Evolutionary conservation across 768 basidiomycete genomes (phyloP).

Genomic region (Steccherinum ochraceum): DNA sequence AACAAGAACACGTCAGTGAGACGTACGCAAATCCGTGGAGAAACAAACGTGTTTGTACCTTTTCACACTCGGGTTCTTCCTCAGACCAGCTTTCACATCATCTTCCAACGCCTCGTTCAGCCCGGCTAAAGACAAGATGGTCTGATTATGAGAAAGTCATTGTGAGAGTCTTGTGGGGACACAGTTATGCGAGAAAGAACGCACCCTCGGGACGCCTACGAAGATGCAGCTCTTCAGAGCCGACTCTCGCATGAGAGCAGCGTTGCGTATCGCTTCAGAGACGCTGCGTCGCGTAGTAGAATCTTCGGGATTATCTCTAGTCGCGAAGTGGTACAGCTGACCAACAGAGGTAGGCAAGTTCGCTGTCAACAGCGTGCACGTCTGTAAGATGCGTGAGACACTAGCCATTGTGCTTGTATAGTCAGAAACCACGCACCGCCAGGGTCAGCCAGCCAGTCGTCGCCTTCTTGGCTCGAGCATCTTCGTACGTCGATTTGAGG

Average conservation of each 20-base stretch:
- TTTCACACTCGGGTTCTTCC: constrained; percentile 43
- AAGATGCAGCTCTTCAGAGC: constrained; percentile 88
- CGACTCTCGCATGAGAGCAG: constrained; percentile 84
- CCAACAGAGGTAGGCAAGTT: constrained; percentile 78
- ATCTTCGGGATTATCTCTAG: constrained; percentile 38
- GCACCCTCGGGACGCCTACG: constrained; percentile 77
- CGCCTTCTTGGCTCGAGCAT: constrained; percentile 58
- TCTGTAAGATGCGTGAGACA: constrained; percentile 54
- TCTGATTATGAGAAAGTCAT: constrained; percentile 37
- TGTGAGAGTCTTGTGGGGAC: background rate
- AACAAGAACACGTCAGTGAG: constrained; percentile 9
- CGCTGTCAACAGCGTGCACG: constrained; percentile 75
- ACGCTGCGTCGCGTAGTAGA: constrained; percentile 36
- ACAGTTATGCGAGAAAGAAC: constrained; percentile 1
- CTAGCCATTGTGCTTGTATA: background rate
- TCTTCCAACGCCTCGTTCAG: constrained; percentile 73
- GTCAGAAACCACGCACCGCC: constrained; percentile 41
- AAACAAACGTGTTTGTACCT: constrained; percentile 41
- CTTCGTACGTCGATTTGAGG: constrained; percentile 55
- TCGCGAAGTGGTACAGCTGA: constrained; percentile 75
- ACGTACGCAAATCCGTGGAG: background rate
- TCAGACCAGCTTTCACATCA: constrained; percentile 69
- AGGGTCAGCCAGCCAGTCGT: constrained; percentile 80
- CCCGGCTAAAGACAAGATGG: constrained; percentile 76
- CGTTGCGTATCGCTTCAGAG: constrained; percentile 58